phyloP scores from a whole-genome alignment of 2,329 filamentous ascomycete genomes.

The Aulographum hederae region DNA sequence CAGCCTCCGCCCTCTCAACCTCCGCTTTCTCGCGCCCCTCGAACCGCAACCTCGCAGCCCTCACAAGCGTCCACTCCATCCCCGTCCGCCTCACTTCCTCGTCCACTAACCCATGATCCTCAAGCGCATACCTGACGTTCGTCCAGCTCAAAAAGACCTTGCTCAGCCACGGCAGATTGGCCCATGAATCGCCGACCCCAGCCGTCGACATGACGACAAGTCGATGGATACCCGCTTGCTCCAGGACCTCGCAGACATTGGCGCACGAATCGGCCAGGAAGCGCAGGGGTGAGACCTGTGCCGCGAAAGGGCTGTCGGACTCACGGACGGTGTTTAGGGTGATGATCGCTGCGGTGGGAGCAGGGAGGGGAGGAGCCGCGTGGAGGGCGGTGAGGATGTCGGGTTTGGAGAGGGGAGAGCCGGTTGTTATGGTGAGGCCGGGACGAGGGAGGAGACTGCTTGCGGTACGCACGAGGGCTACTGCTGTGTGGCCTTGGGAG shows the following conservation, averaged over 20 bases:
- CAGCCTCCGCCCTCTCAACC: too few relatives aligned
- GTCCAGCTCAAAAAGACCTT: slow-evolving; percentile 26
- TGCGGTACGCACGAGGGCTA: slow-evolving; percentile 26
- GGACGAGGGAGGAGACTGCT: slow-evolving; percentile 12
- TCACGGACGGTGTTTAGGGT: slow-evolving; percentile 30
- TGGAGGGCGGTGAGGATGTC: slow-evolving; percentile 21
- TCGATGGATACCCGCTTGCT: slow-evolving; percentile 18
- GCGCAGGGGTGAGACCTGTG: slow-evolving; percentile 22
- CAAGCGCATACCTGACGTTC: slow-evolving; percentile 27
- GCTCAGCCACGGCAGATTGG: slow-evolving; percentile 22
- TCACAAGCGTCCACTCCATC: slow-evolving; percentile 25
- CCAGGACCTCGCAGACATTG: slow-evolving; percentile 20
- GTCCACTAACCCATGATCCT: slow-evolving; percentile 31
- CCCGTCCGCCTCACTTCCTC: slow-evolving; percentile 18
- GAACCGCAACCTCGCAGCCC: slow-evolving; percentile 22
- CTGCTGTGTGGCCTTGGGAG: slow-evolving; percentile 22
- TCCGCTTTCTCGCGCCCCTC: too few relatives aligned
- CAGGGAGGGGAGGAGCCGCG: slow-evolving; percentile 2
- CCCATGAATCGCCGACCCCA: slow-evolving; percentile 28
- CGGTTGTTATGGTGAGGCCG: slow-evolving; percentile 21
- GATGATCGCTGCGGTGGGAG: slow-evolving; percentile 23
- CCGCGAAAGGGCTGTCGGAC: slow-evolving; percentile 29
- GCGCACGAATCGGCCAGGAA: slow-evolving; percentile 28
- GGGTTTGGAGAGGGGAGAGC: slow-evolving; percentile 16
- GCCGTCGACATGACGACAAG: slow-evolving; percentile 32